These are phyloP conservation scores for Cladosporium sp. DNA, from an alignment of 2,329 filamentous ascomycete genomes.

Conservation along the genomic window DNA sequence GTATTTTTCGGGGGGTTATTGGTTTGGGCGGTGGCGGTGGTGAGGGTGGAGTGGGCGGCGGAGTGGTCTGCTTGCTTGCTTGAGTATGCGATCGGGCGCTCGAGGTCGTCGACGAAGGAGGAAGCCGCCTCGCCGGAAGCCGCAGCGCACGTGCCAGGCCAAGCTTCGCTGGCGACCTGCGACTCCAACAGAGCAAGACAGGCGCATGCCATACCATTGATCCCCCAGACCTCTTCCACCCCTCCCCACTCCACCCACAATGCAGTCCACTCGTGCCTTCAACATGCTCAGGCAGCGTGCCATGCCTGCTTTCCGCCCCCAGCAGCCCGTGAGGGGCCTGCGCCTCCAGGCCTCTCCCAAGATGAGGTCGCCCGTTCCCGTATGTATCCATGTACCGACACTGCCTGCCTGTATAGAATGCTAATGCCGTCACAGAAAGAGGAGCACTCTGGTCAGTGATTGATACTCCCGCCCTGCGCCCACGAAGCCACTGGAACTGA, in stretches of 20 bases:
- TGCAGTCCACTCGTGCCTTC: constrained; percentile 43
- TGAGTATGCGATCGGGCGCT: constrained; percentile 22
- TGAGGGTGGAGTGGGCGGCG: constrained; percentile 23
- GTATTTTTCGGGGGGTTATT: constrained; percentile 32
- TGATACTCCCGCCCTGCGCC: neutral
- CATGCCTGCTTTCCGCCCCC: constrained; percentile 32
- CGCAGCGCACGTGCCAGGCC: constrained; percentile 7
- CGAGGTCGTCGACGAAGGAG: constrained; percentile 22
- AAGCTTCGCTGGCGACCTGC: constrained; percentile 18
- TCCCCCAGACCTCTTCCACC: neutral
- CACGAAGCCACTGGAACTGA: constrained; percentile 10
- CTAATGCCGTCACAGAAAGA: constrained; percentile 59
- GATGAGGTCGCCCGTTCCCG: constrained; percentile 36
- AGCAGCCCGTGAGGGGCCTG: constrained; percentile 36
- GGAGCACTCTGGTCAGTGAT: constrained; percentile 60
- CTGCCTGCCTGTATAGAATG: constrained; percentile 17
- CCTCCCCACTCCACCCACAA: constrained; percentile 35
- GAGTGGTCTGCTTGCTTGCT: constrained; percentile 18
- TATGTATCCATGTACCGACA: constrained; percentile 26
- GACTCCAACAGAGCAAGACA: constrained; percentile 9
- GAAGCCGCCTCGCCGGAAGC: constrained; percentile 11
- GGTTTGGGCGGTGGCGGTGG: constrained; percentile 17
- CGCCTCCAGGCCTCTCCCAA: constrained; percentile 30
- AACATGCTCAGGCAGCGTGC: constrained; percentile 34
- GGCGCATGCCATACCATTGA: constrained; percentile 15